phyloP scores from a whole-genome alignment of 2,329 filamentous ascomycete species.

The Drechslera avenae region DNA sequence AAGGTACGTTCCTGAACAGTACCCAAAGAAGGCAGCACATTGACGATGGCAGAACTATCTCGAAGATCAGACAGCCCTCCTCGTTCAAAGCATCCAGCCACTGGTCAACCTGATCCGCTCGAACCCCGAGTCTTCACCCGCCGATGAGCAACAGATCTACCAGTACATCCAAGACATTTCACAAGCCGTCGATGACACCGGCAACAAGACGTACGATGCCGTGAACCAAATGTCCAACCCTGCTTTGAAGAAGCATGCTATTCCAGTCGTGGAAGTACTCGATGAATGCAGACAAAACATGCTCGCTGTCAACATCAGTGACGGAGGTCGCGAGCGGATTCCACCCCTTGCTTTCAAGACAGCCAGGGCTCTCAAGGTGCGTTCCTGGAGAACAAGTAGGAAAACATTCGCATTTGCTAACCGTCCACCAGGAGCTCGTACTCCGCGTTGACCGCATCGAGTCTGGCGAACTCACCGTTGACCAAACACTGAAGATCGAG shows the following conservation, averaged over 20 bases:
- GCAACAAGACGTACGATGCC: conserved; percentile 65
- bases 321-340: conserved; percentile 67
- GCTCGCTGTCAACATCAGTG: conserved; percentile 63
- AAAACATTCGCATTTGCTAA: conserved; percentile 16
- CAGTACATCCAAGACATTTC: conserved; percentile 74
- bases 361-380: conserved; percentile 75
- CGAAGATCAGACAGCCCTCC: conserved; percentile 78
- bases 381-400: neutral
- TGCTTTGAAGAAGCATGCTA: conserved; percentile 57
- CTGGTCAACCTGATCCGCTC: conserved; percentile 72
- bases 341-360: conserved; percentile 88
- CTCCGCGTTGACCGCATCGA: conserved; percentile 50
- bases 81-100: conserved; percentile 82
- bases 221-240: conserved; percentile 55
- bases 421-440: conserved; percentile 44
- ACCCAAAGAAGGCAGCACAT: neutral
- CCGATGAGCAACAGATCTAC: conserved; percentile 58
- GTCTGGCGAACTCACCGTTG: conserved; percentile 45
- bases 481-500: conserved; percentile 40
- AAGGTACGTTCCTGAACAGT: conserved; percentile 55
- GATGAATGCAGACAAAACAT: conserved; percentile 69
- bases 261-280: conserved; percentile 61
- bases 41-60: conserved; percentile 67
- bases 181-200: conserved; percentile 71
- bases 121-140: conserved; percentile 32